Percentiles rank a stretch among this genome's conserved stretches.
phyloP scores from a whole-genome alignment of 345 rosid genomes.

The Mallotus nudiflorus region DNA sequence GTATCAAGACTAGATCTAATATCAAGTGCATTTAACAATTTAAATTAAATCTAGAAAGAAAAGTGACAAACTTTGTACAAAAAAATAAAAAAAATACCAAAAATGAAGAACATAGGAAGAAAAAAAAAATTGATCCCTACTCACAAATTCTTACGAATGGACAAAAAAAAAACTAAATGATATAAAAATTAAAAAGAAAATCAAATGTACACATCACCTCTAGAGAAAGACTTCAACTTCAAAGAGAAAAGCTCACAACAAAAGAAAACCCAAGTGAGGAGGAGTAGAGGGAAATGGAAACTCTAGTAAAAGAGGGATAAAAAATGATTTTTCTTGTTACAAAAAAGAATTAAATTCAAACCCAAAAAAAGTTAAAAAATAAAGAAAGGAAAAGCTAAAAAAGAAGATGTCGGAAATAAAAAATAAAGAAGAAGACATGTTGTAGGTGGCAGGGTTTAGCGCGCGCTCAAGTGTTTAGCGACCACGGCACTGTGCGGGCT shows the following conservation, averaged over 20 bases:
- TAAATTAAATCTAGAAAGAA: conserved; percentile 18
- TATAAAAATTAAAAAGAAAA: no score
- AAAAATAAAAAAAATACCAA: conserved; percentile 5
- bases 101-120: background rate
- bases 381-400: no score
- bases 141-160: background rate
- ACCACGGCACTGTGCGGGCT: no score
- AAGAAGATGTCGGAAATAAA: no score
- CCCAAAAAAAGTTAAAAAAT: no score
- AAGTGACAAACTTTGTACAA: conserved; percentile 8
- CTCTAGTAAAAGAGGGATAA: background rate
- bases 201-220: conserved; percentile 21
- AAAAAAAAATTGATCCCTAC: background rate
- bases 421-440: no score
- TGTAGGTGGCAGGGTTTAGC: no score
- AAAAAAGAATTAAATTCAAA: conserved; percentile 38
- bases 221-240: conserved; percentile 4
- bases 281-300: no score
- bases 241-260: conserved; percentile 12
- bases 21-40: conserved; percentile 10
- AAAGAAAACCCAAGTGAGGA: no score
- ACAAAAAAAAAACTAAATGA: no score
- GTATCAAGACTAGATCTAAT: conserved; percentile 26
- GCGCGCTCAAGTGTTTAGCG: no score
- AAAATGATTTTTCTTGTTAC: conserved; percentile 7